A percentile compares a stretch with the other conserved stretches of the same genome.
These are phyloP conservation scores for Leishmania lainsoni DNA, from an alignment of 208 protist genomes.

Conservation along the genomic window DNA sequence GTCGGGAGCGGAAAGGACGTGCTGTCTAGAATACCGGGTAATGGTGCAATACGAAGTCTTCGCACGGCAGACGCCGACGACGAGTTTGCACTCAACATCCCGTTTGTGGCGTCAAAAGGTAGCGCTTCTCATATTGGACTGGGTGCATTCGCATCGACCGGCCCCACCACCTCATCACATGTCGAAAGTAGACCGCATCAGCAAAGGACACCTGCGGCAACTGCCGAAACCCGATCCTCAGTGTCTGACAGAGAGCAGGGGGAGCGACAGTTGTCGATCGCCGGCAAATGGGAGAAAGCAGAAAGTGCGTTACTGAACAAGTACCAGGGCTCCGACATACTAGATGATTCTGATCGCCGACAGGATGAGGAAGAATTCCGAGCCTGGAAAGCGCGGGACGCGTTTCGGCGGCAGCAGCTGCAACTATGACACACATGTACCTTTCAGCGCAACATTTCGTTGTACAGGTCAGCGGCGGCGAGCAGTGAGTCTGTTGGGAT, in stretches of 20 bases:
- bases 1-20: not conserved
- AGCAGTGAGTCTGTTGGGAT: not conserved
- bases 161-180: constrained; percentile 1
- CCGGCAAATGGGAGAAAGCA: constrained; percentile 12
- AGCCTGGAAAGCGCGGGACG: constrained; percentile 52
- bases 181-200: not conserved
- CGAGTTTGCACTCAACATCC: constrained; percentile 44
- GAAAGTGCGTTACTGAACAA: constrained; percentile 18
- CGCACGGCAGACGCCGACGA: constrained; percentile 31
- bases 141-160: not conserved
- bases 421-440: not conserved
- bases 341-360: constrained; percentile 72
- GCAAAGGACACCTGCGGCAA: not conserved
- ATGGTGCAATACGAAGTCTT: not conserved
- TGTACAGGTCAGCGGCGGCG: not conserved
- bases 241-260: not conserved
- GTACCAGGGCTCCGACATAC: constrained; percentile 32
- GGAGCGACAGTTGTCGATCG: constrained; percentile 14
- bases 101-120: constrained; percentile 41
- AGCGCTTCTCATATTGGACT: not conserved
- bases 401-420: constrained; percentile 26
- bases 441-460: not conserved
- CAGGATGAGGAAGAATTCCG: constrained; percentile 56
- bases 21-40: not conserved
- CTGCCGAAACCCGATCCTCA: not conserved